These are phyloP conservation scores for Anethum foeniculum DNA, from an alignment of 140 eudicot genomes.

Conservation along the genomic window DNA sequence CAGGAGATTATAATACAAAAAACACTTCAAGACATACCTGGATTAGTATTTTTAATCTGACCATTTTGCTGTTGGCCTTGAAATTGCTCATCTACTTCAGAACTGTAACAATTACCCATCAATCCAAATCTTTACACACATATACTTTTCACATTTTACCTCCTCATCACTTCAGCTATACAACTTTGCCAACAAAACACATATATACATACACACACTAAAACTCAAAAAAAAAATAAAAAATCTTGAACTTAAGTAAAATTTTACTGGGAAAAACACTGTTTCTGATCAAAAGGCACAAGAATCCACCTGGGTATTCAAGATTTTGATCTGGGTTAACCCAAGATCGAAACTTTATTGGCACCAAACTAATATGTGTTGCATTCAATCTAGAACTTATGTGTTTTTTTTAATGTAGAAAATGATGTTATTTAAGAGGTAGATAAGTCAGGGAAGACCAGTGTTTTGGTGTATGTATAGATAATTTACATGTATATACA, in stretches of 20 bases:
- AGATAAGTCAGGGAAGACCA: not conserved
- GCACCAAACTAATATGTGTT: not conserved
- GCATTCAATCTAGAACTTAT: not conserved
- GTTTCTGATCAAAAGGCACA: not conserved
- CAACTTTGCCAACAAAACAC: not conserved
- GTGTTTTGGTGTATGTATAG: not conserved
- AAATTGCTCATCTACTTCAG: conserved; percentile 10
- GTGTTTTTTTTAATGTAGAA: not conserved
- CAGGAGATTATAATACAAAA: not conserved
- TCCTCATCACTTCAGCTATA: not conserved
- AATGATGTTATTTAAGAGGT: not conserved
- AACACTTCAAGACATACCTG: conserved; percentile 3
- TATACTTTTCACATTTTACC: conserved; percentile 1
- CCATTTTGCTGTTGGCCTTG: not conserved
- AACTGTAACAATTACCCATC: conserved; percentile 12
- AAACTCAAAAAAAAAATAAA: not conserved
- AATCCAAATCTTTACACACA: not conserved
- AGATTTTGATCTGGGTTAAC: not conserved
- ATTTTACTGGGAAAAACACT: not conserved
- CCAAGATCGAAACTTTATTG: not conserved
- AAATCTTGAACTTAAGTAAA: not conserved
- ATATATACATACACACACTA: not conserved
- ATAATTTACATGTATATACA: not conserved
- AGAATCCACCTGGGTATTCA: not conserved
- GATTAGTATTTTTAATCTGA: not conserved